Conservation (phyloP, 1,284 basidiomycete species). For the Cystobasidiaceae sp. region DNA sequence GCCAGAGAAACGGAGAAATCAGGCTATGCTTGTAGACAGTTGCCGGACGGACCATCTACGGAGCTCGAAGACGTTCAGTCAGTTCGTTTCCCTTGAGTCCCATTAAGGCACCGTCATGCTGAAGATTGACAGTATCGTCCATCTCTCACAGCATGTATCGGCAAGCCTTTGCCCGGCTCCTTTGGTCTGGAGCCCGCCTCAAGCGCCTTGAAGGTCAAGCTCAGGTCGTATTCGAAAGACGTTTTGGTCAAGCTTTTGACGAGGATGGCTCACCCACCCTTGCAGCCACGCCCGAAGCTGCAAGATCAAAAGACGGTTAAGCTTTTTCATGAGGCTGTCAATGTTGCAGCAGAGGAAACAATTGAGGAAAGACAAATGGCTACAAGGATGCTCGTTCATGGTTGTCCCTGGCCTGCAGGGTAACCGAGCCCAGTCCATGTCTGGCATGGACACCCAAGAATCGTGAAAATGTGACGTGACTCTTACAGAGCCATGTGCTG, state of each 20-base stretch:
- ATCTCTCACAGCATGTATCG: conserved; percentile 41
- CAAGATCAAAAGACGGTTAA: not conserved
- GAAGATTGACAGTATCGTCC: not conserved
- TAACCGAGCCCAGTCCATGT: too few species aligned
- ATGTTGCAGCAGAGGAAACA: too few species aligned
- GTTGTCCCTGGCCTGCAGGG: too few species aligned
- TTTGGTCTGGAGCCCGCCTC: conserved; percentile 46
- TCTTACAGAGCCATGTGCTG: too few species aligned
- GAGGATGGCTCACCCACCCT: conserved; percentile 2
- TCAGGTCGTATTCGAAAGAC: conserved; percentile 46
- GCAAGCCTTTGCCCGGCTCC: conserved; percentile 47
- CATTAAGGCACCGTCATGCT: not conserved
- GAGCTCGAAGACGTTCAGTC: conserved; percentile 24
- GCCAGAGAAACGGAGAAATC: not conserved
- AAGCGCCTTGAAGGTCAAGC: conserved; percentile 47
- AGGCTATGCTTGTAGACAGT: not conserved
- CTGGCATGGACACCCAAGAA: too few species aligned
- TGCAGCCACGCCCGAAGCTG: not conserved
- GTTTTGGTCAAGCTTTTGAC: conserved; percentile 20
- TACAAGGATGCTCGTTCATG: too few species aligned
- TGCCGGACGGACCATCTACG: not conserved
- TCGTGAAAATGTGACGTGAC: too few species aligned
- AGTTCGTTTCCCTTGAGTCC: not conserved
- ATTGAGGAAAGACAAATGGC: too few species aligned
- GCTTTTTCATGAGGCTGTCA: too few species aligned